A percentile compares a stretch with the other conserved stretches of the same genome.
Evolutionary conservation across 2,329 filamentous ascomycete genomes (phyloP).

Genomic region (Cladosporium phlei): DNA sequence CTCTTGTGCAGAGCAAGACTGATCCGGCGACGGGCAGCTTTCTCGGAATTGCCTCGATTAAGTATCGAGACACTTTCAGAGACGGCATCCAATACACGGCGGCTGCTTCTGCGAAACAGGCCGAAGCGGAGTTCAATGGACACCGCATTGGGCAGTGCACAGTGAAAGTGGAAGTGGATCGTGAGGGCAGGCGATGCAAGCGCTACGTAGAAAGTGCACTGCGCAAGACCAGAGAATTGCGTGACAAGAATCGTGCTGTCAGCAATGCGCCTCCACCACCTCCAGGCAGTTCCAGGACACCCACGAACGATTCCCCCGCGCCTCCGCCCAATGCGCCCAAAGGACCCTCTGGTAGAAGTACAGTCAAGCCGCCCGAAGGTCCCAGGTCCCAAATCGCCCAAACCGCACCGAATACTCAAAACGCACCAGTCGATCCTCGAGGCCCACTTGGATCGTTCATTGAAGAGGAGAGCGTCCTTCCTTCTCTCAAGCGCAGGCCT

Average conservation of each 20-base stretch:
- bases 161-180: conserved; percentile 81
- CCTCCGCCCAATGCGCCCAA: conserved; percentile 82
- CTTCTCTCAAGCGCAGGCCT: conserved; percentile 69
- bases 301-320: conserved; percentile 45
- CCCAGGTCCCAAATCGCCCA: conserved; percentile 35
- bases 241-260: conserved; percentile 40
- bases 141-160: conserved; percentile 72
- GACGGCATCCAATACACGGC: conserved; percentile 58
- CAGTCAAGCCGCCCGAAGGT: conserved; percentile 32
- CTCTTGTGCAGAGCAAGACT: conserved; percentile 86
- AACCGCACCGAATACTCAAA: too few relatives aligned
- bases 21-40: conserved; percentile 93
- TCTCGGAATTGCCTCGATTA: conserved; percentile 86
- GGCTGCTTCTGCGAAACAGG: conserved; percentile 73
- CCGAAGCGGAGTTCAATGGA: conserved; percentile 70
- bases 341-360: conserved; percentile 62
- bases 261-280: conserved; percentile 28
- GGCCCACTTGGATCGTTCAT: conserved; percentile 45
- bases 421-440: conserved; percentile 42
- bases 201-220: conserved; percentile 72
- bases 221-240: conserved; percentile 61
- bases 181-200: conserved; percentile 77
- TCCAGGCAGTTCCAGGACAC: conserved; percentile 27
- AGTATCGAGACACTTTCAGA: conserved; percentile 68
- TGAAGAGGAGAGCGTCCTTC: conserved; percentile 62